Conservation (phyloP, 345 rosid genomes). For the Syzygium grande region DNA sequence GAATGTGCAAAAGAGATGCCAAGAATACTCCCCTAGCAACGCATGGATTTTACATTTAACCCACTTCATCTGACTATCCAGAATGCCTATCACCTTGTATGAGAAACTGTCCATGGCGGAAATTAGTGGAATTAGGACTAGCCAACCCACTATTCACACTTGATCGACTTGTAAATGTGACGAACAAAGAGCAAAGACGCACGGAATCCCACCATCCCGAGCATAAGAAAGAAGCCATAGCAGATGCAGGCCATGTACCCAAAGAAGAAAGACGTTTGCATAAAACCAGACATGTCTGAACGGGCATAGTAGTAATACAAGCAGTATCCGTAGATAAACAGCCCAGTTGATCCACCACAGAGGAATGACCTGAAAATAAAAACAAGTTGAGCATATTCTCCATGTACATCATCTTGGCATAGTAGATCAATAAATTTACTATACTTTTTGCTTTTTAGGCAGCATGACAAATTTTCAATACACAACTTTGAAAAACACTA, state of each 20-base stretch:
- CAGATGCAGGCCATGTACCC: conserved; percentile 90
- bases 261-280: conserved; percentile 85
- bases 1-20: not conserved
- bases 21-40: not conserved
- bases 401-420: not conserved
- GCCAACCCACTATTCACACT: conserved; percentile 49
- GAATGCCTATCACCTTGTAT: not conserved
- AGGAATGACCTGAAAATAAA: conserved; percentile 48
- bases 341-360: conserved; percentile 80
- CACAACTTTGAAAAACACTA: not conserved
- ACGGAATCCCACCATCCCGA: conserved; percentile 69
- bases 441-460: not conserved
- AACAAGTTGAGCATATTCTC: not conserved
- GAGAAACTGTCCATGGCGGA: not conserved
- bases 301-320: conserved; percentile 66
- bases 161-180: conserved; percentile 70
- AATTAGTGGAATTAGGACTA: not conserved
- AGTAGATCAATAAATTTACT: not conserved
- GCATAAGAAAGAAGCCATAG: conserved; percentile 84
- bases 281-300: conserved; percentile 82
- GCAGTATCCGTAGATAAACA: conserved; percentile 68
- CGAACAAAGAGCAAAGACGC: conserved; percentile 67
- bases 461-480: not conserved
- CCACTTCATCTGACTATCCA: not conserved
- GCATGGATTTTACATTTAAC: not conserved